Evolutionary conservation across 768 basidiomycete genomes (phyloP).

Genomic region (Serpula lacrymans): DNA sequence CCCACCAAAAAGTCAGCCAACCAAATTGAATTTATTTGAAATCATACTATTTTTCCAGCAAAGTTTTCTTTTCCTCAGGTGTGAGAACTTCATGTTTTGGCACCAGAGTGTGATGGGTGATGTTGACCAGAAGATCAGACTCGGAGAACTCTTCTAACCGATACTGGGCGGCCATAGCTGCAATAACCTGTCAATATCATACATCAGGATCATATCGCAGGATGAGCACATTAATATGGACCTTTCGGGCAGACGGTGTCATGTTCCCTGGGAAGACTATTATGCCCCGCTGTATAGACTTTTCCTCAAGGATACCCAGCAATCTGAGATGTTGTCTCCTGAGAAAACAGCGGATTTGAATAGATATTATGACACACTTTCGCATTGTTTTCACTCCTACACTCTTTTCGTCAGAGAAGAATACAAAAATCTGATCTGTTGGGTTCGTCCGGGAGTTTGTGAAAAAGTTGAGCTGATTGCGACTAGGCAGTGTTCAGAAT

Average conservation of each 20-base stretch:
- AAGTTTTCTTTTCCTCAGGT: conserved; percentile 77
- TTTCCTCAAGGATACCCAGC: conserved; percentile 86
- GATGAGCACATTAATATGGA: conserved; percentile 28
- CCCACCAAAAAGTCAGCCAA: conserved; percentile 7
- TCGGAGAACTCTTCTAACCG: conserved; percentile 95
- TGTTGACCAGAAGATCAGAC: conserved; percentile 94
- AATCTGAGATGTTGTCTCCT: conserved; percentile 47
- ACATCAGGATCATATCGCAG: background rate
- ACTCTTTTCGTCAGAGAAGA: conserved; percentile 93
- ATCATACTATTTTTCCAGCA: conserved; percentile 92
- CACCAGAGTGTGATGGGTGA: conserved; percentile 93
- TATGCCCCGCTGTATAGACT: conserved; percentile 85
- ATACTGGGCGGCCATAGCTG: conserved; percentile 83
- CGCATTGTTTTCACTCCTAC: conserved; percentile 98
- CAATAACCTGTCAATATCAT: conserved; percentile 65
- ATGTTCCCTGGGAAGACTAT: conserved; percentile 95
- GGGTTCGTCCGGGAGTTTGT: conserved; percentile 68
- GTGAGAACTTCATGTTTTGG: conserved; percentile 88
- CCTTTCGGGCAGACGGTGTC: conserved; percentile 96
- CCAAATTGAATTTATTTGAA: conserved; percentile 2
- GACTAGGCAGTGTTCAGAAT: conserved; percentile 44
- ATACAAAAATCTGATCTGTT: conserved; percentile 84
- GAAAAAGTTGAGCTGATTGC: conserved; percentile 86
- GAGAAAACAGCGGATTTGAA: background rate
- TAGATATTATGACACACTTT: conserved; percentile 57